Percentiles rank a stretch among this genome's conserved stretches.
Conservation (phyloP, 768 basidiomycete genomes). For the Tricholoma sp. region DNA sequence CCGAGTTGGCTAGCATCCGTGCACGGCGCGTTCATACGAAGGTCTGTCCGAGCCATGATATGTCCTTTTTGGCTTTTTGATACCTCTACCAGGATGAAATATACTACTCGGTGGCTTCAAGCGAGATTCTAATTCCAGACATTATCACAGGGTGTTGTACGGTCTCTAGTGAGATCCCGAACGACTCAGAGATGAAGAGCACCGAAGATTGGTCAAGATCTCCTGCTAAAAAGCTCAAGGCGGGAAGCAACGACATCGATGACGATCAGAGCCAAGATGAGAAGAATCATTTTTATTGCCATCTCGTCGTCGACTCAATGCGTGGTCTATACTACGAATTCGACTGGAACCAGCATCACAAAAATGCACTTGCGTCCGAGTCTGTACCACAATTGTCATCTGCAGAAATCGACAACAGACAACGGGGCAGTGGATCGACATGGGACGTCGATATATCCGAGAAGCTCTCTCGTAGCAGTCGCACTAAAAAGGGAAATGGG, state of each 20-base stretch:
- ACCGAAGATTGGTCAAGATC: constrained; percentile 7
- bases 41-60: constrained; percentile 31
- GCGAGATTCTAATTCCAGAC: constrained; percentile 44
- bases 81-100: constrained; percentile 58
- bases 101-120: constrained; percentile 55
- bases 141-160: constrained; percentile 49
- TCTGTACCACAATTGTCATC: constrained; percentile 21
- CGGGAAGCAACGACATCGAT: constrained; percentile 12
- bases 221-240: constrained; percentile 7
- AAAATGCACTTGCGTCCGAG: constrained; percentile 27
- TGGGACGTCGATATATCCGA: constrained; percentile 41
- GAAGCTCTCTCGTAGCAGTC: constrained; percentile 8
- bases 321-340: constrained; percentile 62
- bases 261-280: constrained; percentile 16
- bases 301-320: constrained; percentile 49
- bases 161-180: constrained; percentile 30
- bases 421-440: constrained; percentile 34
- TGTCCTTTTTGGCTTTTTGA: background rate
- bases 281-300: constrained; percentile 45
- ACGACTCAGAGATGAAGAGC: constrained; percentile 2
- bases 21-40: constrained; percentile 55
- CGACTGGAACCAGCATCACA: constrained; percentile 49
- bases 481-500: background rate
- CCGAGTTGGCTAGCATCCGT: constrained; percentile 55
- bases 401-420: constrained; percentile 13